phyloP scores from a whole-genome alignment of 2,329 filamentous ascomycete genomes.

The Peltaster fructicola region DNA sequence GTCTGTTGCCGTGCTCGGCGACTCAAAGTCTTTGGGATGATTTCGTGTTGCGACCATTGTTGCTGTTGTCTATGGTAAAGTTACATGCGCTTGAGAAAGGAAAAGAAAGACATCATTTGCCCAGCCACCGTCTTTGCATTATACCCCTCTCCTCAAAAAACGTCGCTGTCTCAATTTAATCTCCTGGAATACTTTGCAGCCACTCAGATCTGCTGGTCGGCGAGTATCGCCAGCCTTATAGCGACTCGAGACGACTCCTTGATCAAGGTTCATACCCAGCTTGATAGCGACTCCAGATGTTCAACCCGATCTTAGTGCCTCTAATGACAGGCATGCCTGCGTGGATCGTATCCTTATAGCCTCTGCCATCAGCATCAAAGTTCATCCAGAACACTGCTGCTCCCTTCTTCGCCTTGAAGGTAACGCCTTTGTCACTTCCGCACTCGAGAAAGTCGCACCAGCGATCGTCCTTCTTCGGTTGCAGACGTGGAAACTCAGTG shows the following conservation, averaged over 20 bases:
- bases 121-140: too few species aligned
- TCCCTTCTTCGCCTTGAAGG: constrained; percentile 39
- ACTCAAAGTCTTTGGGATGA: constrained; percentile 32
- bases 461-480: constrained; percentile 20
- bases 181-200: too few species aligned
- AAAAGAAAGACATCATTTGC: too few species aligned
- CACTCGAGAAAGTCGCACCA: constrained; percentile 45
- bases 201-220: too few species aligned
- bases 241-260: too few species aligned
- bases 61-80: too few species aligned
- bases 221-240: too few species aligned
- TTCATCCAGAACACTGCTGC: constrained; percentile 49
- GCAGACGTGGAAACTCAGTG: constrained; percentile 40
- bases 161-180: too few species aligned
- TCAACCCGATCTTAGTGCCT: constrained; percentile 42
- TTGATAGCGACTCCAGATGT: constrained; percentile 49
- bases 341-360: constrained; percentile 43
- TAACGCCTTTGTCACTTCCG: constrained; percentile 29
- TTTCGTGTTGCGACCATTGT: constrained; percentile 41
- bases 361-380: constrained; percentile 35
- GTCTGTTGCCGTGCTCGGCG: constrained; percentile 8
- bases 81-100: too few species aligned
- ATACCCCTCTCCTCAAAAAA: too few species aligned
- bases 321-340: constrained; percentile 38
- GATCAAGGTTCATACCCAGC: constrained; percentile 8